Base-by-base conservation (phyloP, 225 moss, liverwort and hornwort genomes). In the Neckera pumila region DNA sequence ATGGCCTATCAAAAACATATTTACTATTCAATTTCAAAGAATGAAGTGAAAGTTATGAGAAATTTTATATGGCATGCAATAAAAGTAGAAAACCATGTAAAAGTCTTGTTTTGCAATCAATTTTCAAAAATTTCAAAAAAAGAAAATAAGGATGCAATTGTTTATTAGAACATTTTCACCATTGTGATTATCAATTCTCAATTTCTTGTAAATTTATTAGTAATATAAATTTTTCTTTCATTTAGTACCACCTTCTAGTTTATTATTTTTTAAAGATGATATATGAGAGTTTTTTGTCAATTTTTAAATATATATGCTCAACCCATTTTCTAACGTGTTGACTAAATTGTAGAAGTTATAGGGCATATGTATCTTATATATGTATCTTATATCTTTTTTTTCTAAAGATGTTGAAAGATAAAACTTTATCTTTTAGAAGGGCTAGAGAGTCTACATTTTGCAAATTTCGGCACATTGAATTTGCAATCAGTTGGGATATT, bases 281-380 rank as follows among this genome's bases (percentile, higher is more conserved):
- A 71, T 26, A 14, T 40, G 25, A 14, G 40, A 25, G 8, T 12
- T 67, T 64, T 31, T 36, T 2, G 13, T 69, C 13, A 13, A 15
- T 30, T 67, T 38, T 7, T 1, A 7, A 18, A 69, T 21, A n/a
- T 15, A 42, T 15, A 42, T 42, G 27, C 4, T 20, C 33, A 20
- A 49, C 0, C 19, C 12, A 49, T 49, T 30, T 45, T 18, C 0
- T 3, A 73, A 17, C 6, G 17, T 17, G 11, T 45, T 18, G 4
- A 31, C 7, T 19, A 12, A 74, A 12, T 11, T 2, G 0, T 3
- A 31, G 0, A 74, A 47, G 2, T 31, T 47, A 11, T 7, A 0
- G 12, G 18, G 6, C 1, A 47, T 28, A 18, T 5, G 1, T 69
- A n/a, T n/a, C n/a, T n/a, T n/a, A n/a, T n/a, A n/a, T n/a, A n/a